Percentiles rank a stretch among this genome's conserved stretches.
Conservation (phyloP, 345 rosid genomes). For the Reutealis trisperma region DNA sequence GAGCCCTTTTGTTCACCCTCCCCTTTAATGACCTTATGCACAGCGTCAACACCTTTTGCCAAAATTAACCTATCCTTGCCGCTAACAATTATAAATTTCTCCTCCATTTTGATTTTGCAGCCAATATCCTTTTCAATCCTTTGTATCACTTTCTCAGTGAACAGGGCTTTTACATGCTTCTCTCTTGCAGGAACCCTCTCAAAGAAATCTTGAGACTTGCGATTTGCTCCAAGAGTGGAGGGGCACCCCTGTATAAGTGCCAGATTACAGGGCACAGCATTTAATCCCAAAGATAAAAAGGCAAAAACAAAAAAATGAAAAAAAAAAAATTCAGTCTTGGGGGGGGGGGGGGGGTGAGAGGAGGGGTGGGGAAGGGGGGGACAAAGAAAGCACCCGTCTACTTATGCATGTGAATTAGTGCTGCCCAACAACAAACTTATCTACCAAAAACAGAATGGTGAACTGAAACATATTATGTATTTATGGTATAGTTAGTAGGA, state of each 20-base stretch:
- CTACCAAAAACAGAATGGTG: neutral
- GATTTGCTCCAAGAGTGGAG: slow-evolving; percentile 91
- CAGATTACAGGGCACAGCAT: slow-evolving; percentile 16
- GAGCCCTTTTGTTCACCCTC: slow-evolving; percentile 67
- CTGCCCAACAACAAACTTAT: slow-evolving; percentile 3
- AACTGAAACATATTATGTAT: neutral
- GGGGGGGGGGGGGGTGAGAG: too few relatives aligned
- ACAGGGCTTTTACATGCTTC: slow-evolving; percentile 64
- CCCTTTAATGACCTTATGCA: slow-evolving; percentile 74
- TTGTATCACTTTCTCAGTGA: slow-evolving; percentile 76
- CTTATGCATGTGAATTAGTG: neutral
- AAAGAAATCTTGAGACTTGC: slow-evolving; percentile 88
- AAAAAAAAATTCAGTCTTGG: too few relatives aligned
- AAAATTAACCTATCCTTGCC: slow-evolving; percentile 90
- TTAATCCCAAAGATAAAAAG: slow-evolving; percentile 14
- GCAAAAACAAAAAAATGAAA: neutral
- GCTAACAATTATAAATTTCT: slow-evolving; percentile 89
- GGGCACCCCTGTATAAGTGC: slow-evolving; percentile 77
- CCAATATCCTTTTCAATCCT: slow-evolving; percentile 80
- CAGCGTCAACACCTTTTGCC: slow-evolving; percentile 97
- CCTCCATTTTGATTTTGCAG: slow-evolving; percentile 91
- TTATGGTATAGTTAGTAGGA: neutral
- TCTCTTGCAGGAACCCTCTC: slow-evolving; percentile 96
- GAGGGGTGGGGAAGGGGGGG: too few relatives aligned
- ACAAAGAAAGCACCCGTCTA: neutral